Evolutionary conservation across 2,329 filamentous ascomycete genomes (phyloP).

Genomic region (Phialophora chinensis): DNA sequence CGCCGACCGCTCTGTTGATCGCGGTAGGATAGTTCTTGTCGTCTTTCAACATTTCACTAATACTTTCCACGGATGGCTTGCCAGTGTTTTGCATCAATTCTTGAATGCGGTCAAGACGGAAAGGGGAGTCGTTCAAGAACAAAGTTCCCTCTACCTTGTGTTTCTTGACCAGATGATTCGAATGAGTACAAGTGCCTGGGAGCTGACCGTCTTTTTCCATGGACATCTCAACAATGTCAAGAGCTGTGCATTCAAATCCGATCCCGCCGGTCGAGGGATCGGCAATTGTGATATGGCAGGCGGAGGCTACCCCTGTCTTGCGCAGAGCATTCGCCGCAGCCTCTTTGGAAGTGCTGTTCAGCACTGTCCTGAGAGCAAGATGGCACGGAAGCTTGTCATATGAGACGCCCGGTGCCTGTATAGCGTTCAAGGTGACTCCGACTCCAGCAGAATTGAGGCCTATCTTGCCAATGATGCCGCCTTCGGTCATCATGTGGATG

Average conservation of each 20-base stretch:
- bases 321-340: slow-evolving; percentile 56
- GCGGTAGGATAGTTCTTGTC: slow-evolving; percentile 43
- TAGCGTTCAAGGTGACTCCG: slow-evolving; percentile 63
- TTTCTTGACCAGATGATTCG: slow-evolving; percentile 52
- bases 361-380: slow-evolving; percentile 59
- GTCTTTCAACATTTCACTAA: slow-evolving; percentile 45
- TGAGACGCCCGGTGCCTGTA: slow-evolving; percentile 58
- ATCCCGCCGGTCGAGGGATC: slow-evolving; percentile 52
- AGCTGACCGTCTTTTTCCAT: slow-evolving; percentile 28
- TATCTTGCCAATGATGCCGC: slow-evolving; percentile 64
- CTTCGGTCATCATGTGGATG: slow-evolving; percentile 63
- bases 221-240: slow-evolving; percentile 40
- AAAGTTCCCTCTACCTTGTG: slow-evolving; percentile 33
- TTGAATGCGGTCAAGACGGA: slow-evolving; percentile 43
- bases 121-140: slow-evolving; percentile 39
- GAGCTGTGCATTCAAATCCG: slow-evolving; percentile 57
- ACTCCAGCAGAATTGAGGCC: slow-evolving; percentile 62
- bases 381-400: slow-evolving; percentile 58
- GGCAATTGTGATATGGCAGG: slow-evolving; percentile 62
- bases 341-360: slow-evolving; percentile 54
- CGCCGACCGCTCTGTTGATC: slow-evolving; percentile 45
- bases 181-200: slow-evolving; percentile 48
- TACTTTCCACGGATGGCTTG: slow-evolving; percentile 29
- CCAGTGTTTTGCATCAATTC: slow-evolving; percentile 38
- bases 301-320: slow-evolving; percentile 56